These are phyloP conservation scores for Olyra latifolia DNA, from an alignment of 176 grass and related monocot species.

Conservation along the genomic window DNA sequence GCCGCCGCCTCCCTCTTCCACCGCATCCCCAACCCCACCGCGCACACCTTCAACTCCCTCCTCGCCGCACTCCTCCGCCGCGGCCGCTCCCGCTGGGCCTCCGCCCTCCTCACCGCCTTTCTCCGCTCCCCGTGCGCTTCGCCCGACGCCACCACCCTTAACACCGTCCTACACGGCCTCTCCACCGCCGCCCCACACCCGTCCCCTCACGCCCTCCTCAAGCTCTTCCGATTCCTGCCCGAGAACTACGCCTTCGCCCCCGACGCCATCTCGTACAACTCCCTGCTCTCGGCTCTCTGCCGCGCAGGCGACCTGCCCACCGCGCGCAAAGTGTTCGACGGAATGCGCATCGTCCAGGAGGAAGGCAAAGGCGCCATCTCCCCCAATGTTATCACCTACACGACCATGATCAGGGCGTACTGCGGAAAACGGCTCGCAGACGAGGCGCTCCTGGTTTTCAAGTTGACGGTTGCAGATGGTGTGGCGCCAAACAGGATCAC, in stretches of 20 bases:
- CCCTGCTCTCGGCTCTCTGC: constrained; percentile 57
- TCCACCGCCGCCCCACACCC: constrained; percentile 50
- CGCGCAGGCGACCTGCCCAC: constrained; percentile 43
- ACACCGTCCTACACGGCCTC: constrained; percentile 76
- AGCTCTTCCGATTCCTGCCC: constrained; percentile 53
- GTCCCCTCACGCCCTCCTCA: constrained; percentile 47
- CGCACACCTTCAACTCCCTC: constrained; percentile 85
- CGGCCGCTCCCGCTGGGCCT: constrained; percentile 47
- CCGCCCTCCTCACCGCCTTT: constrained; percentile 57
- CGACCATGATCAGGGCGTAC: constrained; percentile 76
- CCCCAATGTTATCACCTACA: constrained; percentile 83
- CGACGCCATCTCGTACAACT: constrained; percentile 76
- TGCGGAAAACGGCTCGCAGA: constrained; percentile 41
- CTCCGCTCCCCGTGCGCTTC: constrained; percentile 41
- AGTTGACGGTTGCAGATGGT: constrained; percentile 42
- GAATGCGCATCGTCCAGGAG: constrained; percentile 40
- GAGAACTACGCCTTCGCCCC: constrained; percentile 52
- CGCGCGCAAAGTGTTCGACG: constrained; percentile 71
- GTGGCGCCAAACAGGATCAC: constrained; percentile 73
- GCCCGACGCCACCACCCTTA: constrained; percentile 70
- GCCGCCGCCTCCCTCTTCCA: constrained; percentile 58
- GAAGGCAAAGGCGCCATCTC: not conserved
- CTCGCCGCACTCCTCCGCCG: constrained; percentile 62
- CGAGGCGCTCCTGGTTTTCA: constrained; percentile 56
- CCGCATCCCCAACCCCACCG: constrained; percentile 54